Evolutionary conservation across 140 eudicot species (phyloP), one percentile per base, ranked within the genome.

Genomic region (Erigeron philadelphicus): DNA sequence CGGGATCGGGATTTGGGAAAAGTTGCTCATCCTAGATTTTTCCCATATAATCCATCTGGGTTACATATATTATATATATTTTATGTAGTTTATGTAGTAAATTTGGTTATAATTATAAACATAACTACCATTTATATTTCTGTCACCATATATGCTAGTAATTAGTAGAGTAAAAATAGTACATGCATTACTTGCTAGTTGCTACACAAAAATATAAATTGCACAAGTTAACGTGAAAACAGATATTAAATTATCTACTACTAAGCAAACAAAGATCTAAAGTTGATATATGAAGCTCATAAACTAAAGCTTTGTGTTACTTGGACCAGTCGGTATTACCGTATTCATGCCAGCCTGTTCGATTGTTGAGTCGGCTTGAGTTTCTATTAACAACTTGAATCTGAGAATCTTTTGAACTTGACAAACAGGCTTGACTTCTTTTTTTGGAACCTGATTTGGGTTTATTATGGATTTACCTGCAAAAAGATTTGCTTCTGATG

Each of bases 391-490:
- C 63, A 82, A 67, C 72, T 87, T 86, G 78, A 91, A 91, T 71
- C 81, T 84, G 23, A 91, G 87, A 71, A 86, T 77, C 81, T 82
- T 91, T 8, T 88, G 82, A 19, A 82, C 83, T 75, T 81, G 72
- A 41, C 95, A 80, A 9, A 88, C 68, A 9, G 95, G 88, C 68
- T 81, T 84, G 56, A 88, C 78, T 83, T 86, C 77, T 85, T 75
- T 86, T 68, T 41, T 40, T 11, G 88, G 54, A 75, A 73, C 56
- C 69, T 81, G 86, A 70, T 81, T 78, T 11, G 84, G 71, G 63
- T 82, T 90, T 10, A 59, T 67, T 70, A 83, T 75, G 64, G 61
- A 59, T 50, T 63, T 80, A 43, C 88, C 83, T 2, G 83, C 61
- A 59, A 81, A 81, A 68, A 72, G 85, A 52, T 87, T 85, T 55